phyloP scores from a whole-genome alignment of 371 early-diverging fungal species.

The Zychaea mexicana region DNA sequence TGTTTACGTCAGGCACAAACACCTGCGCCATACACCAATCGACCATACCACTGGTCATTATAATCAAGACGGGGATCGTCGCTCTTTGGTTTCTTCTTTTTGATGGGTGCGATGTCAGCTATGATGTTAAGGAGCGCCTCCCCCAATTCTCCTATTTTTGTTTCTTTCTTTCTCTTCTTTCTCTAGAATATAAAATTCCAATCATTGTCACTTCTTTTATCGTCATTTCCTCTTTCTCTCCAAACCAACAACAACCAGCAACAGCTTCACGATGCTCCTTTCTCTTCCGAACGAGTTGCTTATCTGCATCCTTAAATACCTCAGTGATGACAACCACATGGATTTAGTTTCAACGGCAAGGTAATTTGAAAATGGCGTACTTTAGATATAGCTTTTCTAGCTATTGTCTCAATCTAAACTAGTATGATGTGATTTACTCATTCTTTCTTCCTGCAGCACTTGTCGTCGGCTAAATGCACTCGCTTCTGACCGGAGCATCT shows the following conservation, averaged over 20 bases:
- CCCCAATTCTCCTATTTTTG: constrained; percentile 3
- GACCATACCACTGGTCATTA: background rate
- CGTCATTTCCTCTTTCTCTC: constrained; percentile 6
- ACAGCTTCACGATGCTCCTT: constrained; percentile 11
- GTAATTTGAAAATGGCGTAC: constrained; percentile 15
- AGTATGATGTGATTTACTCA: background rate
- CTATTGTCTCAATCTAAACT: background rate
- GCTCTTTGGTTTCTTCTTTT: no score
- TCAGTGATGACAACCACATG: constrained; percentile 26
- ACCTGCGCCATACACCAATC: background rate
- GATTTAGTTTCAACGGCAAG: constrained; percentile 30
- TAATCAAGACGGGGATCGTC: background rate
- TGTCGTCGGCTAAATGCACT: constrained; percentile 13
- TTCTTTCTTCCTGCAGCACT: constrained; percentile 12
- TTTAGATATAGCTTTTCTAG: background rate
- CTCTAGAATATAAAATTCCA: no score
- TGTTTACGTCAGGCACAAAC: background rate
- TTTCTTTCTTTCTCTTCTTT: constrained; percentile 12
- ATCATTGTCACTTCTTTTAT: background rate
- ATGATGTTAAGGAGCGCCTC: background rate
- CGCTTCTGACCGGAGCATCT: constrained; percentile 12
- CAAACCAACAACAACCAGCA: background rate
- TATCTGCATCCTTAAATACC: constrained; percentile 22
- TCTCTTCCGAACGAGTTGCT: constrained; percentile 32
- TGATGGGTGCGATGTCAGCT: no score